A percentile compares a stretch with the other conserved stretches of the same genome.
Evolutionary conservation across 495 filamentous ascomycete genomes (phyloP).

Genomic region (Penicillium macrosclerotiorum): DNA sequence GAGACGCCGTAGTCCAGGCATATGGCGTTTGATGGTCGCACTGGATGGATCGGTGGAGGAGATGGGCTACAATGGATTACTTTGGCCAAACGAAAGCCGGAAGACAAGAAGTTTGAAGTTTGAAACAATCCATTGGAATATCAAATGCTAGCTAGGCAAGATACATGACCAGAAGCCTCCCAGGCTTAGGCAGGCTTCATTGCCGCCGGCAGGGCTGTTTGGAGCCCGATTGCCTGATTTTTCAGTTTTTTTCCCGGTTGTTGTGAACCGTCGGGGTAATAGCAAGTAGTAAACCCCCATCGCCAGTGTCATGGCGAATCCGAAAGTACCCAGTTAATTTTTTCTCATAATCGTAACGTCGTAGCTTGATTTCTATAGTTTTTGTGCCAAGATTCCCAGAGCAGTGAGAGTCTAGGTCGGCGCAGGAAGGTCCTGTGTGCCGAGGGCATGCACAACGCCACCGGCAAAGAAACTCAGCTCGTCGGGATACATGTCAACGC

Average conservation of each 20-base stretch:
- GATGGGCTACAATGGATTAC: no score
- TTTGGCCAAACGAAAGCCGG: no score
- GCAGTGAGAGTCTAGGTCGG: background rate
- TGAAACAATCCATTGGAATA: constrained; percentile 11
- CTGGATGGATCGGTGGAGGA: no score
- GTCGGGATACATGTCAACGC: constrained; percentile 33
- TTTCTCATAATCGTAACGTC: constrained; percentile 23
- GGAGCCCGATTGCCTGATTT: constrained; percentile 20
- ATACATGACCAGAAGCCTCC: constrained; percentile 7
- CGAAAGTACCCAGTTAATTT: constrained; percentile 8
- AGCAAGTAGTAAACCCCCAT: no score
- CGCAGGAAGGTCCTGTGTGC: constrained; percentile 26
- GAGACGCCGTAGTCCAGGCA: no score
- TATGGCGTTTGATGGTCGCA: no score
- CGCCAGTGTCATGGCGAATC: constrained; percentile 11
- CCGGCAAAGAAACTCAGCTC: constrained; percentile 47
- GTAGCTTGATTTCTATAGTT: constrained; percentile 4
- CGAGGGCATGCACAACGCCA: constrained; percentile 38
- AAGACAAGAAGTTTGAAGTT: background rate
- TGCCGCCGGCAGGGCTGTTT: constrained; percentile 3
- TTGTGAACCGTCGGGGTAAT: constrained; percentile 4
- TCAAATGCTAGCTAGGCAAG: constrained; percentile 14
- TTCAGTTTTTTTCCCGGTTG: constrained; percentile 12
- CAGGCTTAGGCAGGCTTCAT: no score
- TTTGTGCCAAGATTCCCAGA: background rate